phyloP scores from a whole-genome alignment of 2,329 filamentous ascomycete species.

The Aureobasidium zeae region DNA sequence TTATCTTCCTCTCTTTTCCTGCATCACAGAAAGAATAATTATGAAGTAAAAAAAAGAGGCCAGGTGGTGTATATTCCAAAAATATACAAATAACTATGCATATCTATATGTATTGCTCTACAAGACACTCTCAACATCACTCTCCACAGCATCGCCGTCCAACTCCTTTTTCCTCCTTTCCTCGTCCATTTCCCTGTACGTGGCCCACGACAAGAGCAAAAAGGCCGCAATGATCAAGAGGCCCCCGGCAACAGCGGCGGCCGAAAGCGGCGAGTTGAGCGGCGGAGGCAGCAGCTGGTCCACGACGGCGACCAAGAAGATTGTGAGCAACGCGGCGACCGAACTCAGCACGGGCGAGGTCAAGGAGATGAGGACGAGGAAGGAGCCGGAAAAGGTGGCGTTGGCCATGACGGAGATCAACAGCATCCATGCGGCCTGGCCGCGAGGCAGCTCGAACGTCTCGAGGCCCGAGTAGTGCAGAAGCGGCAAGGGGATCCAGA shows the following conservation, averaged over 20 bases:
- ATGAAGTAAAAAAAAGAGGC: not conserved
- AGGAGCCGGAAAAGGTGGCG: constrained; percentile 84
- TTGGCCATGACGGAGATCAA: constrained; percentile 75
- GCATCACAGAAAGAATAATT: too few species aligned
- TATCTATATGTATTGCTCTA: constrained; percentile 7
- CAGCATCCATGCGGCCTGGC: constrained; percentile 70
- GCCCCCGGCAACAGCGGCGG: constrained; percentile 72
- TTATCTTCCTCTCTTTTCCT: too few species aligned
- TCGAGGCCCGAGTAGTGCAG: constrained; percentile 73
- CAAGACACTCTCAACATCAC: constrained; percentile 33
- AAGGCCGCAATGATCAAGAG: constrained; percentile 83
- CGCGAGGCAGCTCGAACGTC: constrained; percentile 69
- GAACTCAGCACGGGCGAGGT: constrained; percentile 80
- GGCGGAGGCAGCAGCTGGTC: constrained; percentile 71
- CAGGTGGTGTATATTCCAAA: not conserved
- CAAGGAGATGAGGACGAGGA: constrained; percentile 83
- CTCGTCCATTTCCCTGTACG: constrained; percentile 86
- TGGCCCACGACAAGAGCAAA: constrained; percentile 77
- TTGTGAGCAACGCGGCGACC: constrained; percentile 87
- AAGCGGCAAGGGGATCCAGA: constrained; percentile 87
- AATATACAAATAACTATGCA: not conserved
- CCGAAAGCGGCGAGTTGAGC: constrained; percentile 61
- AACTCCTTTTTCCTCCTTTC: constrained; percentile 55
- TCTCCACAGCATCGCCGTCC: constrained; percentile 33
- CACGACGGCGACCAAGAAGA: constrained; percentile 88